Conservation (phyloP, 257 asterid genomes). For the Paraleonurus japonicus region DNA sequence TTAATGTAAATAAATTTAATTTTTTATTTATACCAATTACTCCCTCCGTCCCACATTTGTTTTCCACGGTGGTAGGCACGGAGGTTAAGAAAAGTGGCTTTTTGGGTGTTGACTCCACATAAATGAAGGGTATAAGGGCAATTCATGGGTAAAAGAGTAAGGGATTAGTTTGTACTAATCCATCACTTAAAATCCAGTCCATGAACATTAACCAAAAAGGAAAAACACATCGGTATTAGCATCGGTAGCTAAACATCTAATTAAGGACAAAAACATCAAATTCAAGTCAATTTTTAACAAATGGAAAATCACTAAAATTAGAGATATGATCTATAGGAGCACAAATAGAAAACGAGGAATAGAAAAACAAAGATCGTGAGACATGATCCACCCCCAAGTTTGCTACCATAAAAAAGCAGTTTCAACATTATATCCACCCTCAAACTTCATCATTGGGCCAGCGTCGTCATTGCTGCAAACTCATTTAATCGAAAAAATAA, state of each 20-base stretch:
- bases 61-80: too few species aligned
- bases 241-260: slow-evolving; percentile 15
- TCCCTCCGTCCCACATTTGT: too few species aligned
- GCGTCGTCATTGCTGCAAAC: slow-evolving; percentile 62
- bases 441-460: slow-evolving; percentile 92
- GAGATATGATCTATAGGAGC: neutral
- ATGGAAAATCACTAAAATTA: slow-evolving; percentile 20
- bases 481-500: slow-evolving; percentile 13
- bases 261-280: neutral
- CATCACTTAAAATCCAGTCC: too few species aligned
- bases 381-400: slow-evolving; percentile 93
- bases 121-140: too few species aligned
- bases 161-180: too few species aligned
- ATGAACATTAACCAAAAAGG: too few species aligned
- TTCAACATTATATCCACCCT: slow-evolving; percentile 87
- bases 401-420: slow-evolving; percentile 96
- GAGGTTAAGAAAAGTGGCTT: too few species aligned
- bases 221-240: slow-evolving; percentile 22
- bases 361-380: slow-evolving; percentile 50
- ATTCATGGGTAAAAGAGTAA: too few species aligned
- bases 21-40: too few species aligned
- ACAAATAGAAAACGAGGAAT: neutral
- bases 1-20: too few species aligned
- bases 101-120: too few species aligned
- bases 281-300: slow-evolving; percentile 20